A percentile compares a stretch with the other conserved stretches of the same genome.
Conservation (phyloP, 2,329 filamentous ascomycete species). For the Phaeomoniella chlamydospora region DNA sequence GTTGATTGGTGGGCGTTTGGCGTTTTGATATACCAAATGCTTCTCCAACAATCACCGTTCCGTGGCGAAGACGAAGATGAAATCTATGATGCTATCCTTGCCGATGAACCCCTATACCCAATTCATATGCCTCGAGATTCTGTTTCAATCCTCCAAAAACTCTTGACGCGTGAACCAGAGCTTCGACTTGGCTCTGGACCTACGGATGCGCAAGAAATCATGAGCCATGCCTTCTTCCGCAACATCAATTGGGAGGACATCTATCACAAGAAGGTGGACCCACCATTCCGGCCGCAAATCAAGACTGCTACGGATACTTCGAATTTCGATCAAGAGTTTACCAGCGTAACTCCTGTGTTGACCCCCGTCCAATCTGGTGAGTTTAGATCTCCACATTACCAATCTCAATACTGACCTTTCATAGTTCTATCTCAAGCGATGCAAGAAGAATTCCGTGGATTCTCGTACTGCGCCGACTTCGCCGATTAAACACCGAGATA, state of each 20-base stretch:
- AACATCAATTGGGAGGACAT: conserved; percentile 99
- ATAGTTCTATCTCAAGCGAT: conserved; percentile 91
- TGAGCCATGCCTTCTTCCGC: conserved; percentile 96
- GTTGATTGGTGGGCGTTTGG: conserved; percentile 99
- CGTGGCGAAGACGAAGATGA: conserved; percentile 97
- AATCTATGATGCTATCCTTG: conserved; percentile 96
- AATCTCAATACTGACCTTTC: conserved; percentile 6
- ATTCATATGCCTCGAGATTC: conserved; percentile 98
- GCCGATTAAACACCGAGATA: too few species aligned
- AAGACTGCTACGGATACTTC: conserved; percentile 94
- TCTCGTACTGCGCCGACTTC: conserved; percentile 93
- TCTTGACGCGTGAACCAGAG: conserved; percentile 89
- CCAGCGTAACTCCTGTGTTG: conserved; percentile 90
- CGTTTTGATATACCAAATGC: conserved; percentile 98
- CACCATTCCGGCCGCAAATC: conserved; percentile 81
- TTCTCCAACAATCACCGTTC: conserved; percentile 96
- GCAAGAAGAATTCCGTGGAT: conserved; percentile 98
- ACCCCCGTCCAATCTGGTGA: conserved; percentile 94
- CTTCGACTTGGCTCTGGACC: conserved; percentile 84
- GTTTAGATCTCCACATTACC: conserved; percentile 18
- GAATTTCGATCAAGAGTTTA: conserved; percentile 98
- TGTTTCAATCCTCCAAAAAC: conserved; percentile 92
- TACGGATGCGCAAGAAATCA: conserved; percentile 94
- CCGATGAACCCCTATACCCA: conserved; percentile 92
- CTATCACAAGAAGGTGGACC: conserved; percentile 81